A percentile compares a stretch with the other conserved stretches of the same genome.
These are phyloP conservation scores for Erysimum pusillum DNA, from an alignment of 441 rosid species.

Conservation along the genomic window DNA sequence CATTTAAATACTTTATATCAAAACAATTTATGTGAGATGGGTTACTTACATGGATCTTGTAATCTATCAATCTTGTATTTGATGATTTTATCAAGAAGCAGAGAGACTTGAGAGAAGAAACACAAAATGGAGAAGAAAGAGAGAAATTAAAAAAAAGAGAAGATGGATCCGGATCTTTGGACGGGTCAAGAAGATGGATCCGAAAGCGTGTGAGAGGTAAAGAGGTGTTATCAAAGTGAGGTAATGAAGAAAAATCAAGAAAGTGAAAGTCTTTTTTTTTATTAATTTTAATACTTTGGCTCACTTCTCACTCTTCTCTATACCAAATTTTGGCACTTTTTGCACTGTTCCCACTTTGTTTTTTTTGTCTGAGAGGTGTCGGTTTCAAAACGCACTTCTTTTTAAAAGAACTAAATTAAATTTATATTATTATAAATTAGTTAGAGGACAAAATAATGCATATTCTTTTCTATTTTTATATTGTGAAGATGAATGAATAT, in stretches of 20 bases:
- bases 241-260: slow-evolving; percentile 29
- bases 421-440: no score
- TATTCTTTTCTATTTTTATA: not conserved
- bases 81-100: not conserved
- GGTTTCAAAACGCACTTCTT: slow-evolving; percentile 34
- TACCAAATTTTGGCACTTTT: slow-evolving; percentile 16
- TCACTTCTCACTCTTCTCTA: slow-evolving; percentile 45
- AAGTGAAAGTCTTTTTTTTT: slow-evolving; percentile 29
- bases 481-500: not conserved
- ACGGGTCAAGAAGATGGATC: slow-evolving; percentile 39
- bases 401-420: not conserved
- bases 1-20: not conserved
- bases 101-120: not conserved
- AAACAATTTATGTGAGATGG: no score
- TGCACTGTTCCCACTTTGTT: slow-evolving; percentile 4
- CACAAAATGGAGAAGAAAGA: not conserved
- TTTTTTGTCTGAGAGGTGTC: slow-evolving; percentile 9
- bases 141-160: slow-evolving; percentile 1
- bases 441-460: not conserved
- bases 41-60: not conserved
- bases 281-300: slow-evolving; percentile 40
- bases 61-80: slow-evolving; percentile 8
- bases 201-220: slow-evolving; percentile 35
- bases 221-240: slow-evolving; percentile 15
- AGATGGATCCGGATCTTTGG: slow-evolving; percentile 14